Percentiles rank a stretch among this genome's conserved stretches.
Evolutionary conservation across 208 protist species (phyloP).

Genomic region (Angomonas deanei): DNA sequence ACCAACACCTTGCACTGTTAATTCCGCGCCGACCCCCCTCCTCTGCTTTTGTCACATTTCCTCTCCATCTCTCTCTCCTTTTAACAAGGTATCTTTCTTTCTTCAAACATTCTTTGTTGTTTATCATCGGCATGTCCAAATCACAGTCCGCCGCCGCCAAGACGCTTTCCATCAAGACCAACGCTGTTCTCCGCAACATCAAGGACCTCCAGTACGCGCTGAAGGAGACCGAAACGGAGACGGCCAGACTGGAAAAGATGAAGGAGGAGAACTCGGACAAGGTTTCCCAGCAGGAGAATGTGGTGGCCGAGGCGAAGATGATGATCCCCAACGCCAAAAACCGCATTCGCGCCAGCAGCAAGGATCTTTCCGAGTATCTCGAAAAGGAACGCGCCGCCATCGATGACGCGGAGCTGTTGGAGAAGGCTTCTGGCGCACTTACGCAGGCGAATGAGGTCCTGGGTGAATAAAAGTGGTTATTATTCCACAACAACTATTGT

Average conservation of each 20-base stretch:
- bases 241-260: constrained; percentile 1
- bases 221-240: background rate
- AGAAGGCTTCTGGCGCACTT: background rate
- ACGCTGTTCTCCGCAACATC: background rate
- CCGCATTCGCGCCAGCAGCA: constrained; percentile 35
- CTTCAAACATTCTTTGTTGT: constrained; percentile 5
- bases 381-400: constrained; percentile 30
- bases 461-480: background rate
- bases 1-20: no score
- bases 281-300: constrained; percentile 66
- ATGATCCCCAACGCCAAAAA: constrained; percentile 79
- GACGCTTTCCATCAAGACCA: constrained; percentile 1
- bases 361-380: constrained; percentile 62
- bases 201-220: constrained; percentile 1
- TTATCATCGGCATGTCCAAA: background rate
- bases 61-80: background rate
- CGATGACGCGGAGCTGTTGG: constrained; percentile 38
- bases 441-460: background rate
- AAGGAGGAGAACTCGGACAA: constrained; percentile 25
- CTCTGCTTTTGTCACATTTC: no score
- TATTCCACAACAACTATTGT: background rate
- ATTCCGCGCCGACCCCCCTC: no score
- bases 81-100: constrained; percentile 1
- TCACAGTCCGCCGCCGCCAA: background rate
- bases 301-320: constrained; percentile 67